These are phyloP conservation scores for Lasiodiplodia sp. DNA, from an alignment of 2,329 filamentous ascomycete genomes.

Conservation along the genomic window DNA sequence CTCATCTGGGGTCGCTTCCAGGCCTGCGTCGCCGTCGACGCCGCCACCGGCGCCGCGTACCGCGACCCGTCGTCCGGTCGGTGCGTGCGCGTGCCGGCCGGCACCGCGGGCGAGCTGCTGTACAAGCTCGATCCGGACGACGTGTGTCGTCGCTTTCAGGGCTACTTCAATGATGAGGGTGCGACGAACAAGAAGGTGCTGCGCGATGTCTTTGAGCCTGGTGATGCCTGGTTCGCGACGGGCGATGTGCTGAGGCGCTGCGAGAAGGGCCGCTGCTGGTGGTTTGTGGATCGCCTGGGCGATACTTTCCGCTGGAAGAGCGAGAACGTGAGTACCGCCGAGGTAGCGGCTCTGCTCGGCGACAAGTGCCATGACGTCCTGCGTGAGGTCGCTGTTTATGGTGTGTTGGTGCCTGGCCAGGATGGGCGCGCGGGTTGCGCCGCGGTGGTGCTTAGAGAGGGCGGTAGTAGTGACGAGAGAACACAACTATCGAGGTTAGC, in stretches of 20 bases:
- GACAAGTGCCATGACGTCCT: conserved; percentile 43
- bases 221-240: conserved; percentile 58
- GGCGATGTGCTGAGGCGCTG: conserved; percentile 56
- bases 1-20: not conserved
- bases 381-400: conserved; percentile 58
- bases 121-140: conserved; percentile 65
- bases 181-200: conserved; percentile 67
- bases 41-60: conserved; percentile 68
- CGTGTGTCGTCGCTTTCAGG: conserved; percentile 60
- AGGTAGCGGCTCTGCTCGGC: conserved; percentile 54
- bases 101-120: conserved; percentile 70
- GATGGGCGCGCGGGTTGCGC: conserved; percentile 63
- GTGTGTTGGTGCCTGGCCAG: conserved; percentile 55
- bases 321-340: conserved; percentile 58
- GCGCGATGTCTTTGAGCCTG: conserved; percentile 54
- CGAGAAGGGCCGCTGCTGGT: conserved; percentile 53
- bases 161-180: conserved; percentile 72
- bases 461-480: not conserved
- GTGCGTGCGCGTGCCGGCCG: not conserved
- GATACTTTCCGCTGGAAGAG: conserved; percentile 60
- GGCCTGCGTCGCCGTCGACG: conserved; percentile 56
- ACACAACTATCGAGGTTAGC: conserved; percentile 10
- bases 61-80: conserved; percentile 52
- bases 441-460: conserved; percentile 41
- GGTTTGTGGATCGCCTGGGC: conserved; percentile 57